Evolutionary conservation across 257 asterid genomes (phyloP).

Genomic region (Datura wrightii): DNA sequence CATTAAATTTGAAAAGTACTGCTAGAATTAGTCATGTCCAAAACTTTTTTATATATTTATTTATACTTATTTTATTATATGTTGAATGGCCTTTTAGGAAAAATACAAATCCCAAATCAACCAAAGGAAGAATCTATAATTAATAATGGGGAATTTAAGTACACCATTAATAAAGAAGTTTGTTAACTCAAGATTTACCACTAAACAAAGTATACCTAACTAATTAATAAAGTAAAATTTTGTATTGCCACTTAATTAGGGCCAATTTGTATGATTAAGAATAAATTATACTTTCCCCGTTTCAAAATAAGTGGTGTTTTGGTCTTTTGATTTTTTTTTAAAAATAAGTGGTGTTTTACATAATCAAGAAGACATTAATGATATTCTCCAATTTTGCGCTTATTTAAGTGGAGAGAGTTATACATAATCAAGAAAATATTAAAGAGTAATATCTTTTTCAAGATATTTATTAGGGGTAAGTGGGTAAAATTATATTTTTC

Average conservation of each 20-base stretch:
- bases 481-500: too few relatives aligned
- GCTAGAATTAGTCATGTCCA: neutral
- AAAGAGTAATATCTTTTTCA: too few relatives aligned
- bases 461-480: too few relatives aligned
- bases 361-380: too few relatives aligned
- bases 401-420: too few relatives aligned
- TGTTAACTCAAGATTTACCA: slow-evolving; percentile 23
- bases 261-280: neutral
- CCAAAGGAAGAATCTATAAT: neutral
- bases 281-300: neutral
- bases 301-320: too few relatives aligned
- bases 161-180: neutral
- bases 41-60: neutral
- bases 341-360: too few relatives aligned
- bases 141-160: neutral
- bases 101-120: slow-evolving; percentile 23
- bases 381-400: too few relatives aligned
- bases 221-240: slow-evolving; percentile 12
- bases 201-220: neutral
- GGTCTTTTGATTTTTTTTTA: too few relatives aligned
- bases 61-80: neutral
- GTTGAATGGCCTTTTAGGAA: neutral
- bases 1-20: neutral
- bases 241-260: neutral
- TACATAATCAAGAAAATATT: too few relatives aligned